Evolutionary conservation across 768 basidiomycete species (phyloP), one percentile per base, ranked within the genome.

Genomic region (Termitomyces sp.): DNA sequence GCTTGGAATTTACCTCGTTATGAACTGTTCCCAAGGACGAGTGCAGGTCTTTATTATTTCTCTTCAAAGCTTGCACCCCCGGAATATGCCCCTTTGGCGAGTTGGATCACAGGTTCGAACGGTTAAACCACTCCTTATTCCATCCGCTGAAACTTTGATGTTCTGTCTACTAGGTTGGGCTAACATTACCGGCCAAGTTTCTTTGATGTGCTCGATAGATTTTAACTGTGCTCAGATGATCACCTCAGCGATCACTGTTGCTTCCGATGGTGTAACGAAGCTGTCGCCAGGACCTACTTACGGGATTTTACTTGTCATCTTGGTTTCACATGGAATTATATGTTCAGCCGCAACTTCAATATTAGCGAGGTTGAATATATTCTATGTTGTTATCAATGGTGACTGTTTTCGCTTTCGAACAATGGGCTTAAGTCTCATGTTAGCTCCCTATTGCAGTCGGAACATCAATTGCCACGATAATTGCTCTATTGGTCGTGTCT

Each of bases 171-270:
- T 18, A 56, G 84, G 85, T 7, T 88, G 86, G 87, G 86, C 87
- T 14, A 89, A 89, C 62, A 79, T 89, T 42, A 88, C 87, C 13
- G 88, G 88, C 27, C 87, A 77, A 58, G 67, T 76, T 18, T 78
- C 85, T 1, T 79, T 89, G 6, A 86, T 90, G 45, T 88, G 86
- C 65, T 87, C 85, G 6, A 90, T 90, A 53, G 88, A 89, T 66
- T 89, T 83, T 59, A 88, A 86, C 22, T 89, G 87, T 59, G 88
- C 88, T 7, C 86, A 89, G 69, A 89, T 89, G 88, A 88, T 89
- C 56, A 81, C 87, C 13, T 86, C 85, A 9, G 87, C 86, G 2
- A 81, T 90, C 40, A 77, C 82, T 10, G 86, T 89, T 1, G 74
- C 74, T 37, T 80, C 85, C 5, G 75, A 86, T 62, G 86, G 84